These are phyloP conservation scores for Sphagnum fallax DNA, from an alignment of 228 moss, liverwort and hornwort genomes.

Conservation along the genomic window DNA sequence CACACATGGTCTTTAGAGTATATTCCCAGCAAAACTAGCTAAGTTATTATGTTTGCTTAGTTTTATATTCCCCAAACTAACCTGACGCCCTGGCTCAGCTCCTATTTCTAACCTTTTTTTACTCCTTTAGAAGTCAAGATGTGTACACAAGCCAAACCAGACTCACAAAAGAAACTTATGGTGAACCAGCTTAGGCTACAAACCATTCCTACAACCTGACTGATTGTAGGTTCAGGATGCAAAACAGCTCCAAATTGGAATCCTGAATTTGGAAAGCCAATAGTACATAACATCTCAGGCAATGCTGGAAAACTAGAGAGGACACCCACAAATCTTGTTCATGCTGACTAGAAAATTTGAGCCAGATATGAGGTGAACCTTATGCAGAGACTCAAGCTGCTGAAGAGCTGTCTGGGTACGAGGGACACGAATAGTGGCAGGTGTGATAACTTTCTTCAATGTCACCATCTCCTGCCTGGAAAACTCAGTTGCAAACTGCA, in stretches of 20 bases:
- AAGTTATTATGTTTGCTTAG: no score
- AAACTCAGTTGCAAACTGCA: conserved; percentile 25
- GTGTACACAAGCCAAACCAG: no score
- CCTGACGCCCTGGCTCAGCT: no score
- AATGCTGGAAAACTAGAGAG: no score
- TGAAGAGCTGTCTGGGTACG: conserved; percentile 25
- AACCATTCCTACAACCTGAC: background rate
- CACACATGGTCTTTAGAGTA: background rate
- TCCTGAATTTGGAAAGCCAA: background rate
- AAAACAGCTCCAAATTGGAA: background rate
- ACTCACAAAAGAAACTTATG: background rate
- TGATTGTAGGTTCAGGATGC: background rate
- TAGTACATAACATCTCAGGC: no score
- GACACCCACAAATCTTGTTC: no score
- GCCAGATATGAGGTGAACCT: conserved; percentile 7
- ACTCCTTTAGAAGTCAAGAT: no score
- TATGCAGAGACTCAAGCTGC: conserved; percentile 27
- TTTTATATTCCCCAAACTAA: no score
- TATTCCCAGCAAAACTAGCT: background rate
- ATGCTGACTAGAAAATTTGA: no score
- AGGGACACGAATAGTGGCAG: conserved; percentile 25
- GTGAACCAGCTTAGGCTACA: background rate
- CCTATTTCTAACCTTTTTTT: no score
- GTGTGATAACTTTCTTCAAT: conserved; percentile 23
- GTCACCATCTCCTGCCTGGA: conserved; percentile 15